A percentile compares a stretch with the other conserved stretches of the same genome.
Conservation (phyloP, 1,284 basidiomycete genomes). For the Cutaneotrichosporon arboriforme region DNA sequence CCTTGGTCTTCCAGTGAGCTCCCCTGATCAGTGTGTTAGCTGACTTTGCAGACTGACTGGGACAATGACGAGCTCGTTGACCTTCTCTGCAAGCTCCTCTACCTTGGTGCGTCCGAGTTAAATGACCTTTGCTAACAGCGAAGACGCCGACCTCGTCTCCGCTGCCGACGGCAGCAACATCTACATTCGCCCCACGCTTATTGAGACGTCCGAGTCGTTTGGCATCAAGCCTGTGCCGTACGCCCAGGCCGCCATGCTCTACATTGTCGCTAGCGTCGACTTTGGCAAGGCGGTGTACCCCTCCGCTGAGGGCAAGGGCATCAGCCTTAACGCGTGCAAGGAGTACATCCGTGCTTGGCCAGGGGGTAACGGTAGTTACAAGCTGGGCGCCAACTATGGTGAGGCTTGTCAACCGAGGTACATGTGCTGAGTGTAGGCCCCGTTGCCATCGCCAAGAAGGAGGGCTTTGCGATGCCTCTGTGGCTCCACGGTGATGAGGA, state of each 20-base stretch:
- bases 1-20: conserved; percentile 42
- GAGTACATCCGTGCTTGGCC: conserved; percentile 45
- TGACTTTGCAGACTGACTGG: conserved; percentile 31
- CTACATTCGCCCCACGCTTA: conserved; percentile 44
- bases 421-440: conserved; percentile 23
- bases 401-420: conserved; percentile 1
- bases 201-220: conserved; percentile 44
- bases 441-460: conserved; percentile 41
- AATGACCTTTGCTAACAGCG: neutral
- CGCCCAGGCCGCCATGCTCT: conserved; percentile 40
- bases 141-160: conserved; percentile 28
- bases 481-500: conserved; percentile 45
- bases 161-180: conserved; percentile 38
- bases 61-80: conserved; percentile 41
- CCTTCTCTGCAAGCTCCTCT: conserved; percentile 38
- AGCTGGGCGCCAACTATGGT: conserved; percentile 47
- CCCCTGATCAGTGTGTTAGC: too few species aligned
- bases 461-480: conserved; percentile 42
- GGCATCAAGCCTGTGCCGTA: conserved; percentile 44
- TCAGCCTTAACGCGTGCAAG: conserved; percentile 40
- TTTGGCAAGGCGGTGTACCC: conserved; percentile 42
- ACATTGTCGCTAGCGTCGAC: conserved; percentile 41
- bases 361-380: conserved; percentile 42
- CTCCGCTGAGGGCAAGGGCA: conserved; percentile 26
- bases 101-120: conserved; percentile 28